Conservation (phyloP, 2,329 filamentous ascomycete species). For the Fusarium cicatricum region DNA sequence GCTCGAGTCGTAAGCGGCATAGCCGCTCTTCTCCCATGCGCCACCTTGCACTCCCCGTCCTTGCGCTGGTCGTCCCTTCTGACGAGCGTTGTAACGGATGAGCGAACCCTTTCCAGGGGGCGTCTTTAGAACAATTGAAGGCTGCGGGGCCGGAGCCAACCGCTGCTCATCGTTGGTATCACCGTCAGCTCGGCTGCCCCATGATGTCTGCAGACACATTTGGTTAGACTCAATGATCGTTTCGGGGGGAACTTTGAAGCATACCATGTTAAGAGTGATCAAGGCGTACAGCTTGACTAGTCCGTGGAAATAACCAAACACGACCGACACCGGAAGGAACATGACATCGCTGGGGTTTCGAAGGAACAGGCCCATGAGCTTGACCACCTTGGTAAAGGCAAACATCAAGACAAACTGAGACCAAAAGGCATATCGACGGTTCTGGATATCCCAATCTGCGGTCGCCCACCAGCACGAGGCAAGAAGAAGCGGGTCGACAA, state of each 20-base stretch:
- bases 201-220: slow-evolving; percentile 74
- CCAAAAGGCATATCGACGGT: slow-evolving; percentile 65
- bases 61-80: slow-evolving; percentile 48
- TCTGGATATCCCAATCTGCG: slow-evolving; percentile 62
- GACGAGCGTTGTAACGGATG: slow-evolving; percentile 56
- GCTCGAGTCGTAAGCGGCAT: slow-evolving; percentile 48
- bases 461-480: slow-evolving; percentile 75
- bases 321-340: slow-evolving; percentile 82
- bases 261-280: slow-evolving; percentile 82
- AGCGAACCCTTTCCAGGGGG: slow-evolving; percentile 55
- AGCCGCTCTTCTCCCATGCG: slow-evolving; percentile 45
- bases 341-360: slow-evolving; percentile 83
- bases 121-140: slow-evolving; percentile 52
- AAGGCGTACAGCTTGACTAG: slow-evolving; percentile 91
- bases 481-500: slow-evolving; percentile 78
- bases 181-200: slow-evolving; percentile 92
- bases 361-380: slow-evolving; percentile 85
- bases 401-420: slow-evolving; percentile 78
- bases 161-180: slow-evolving; percentile 82
- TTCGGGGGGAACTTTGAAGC: slow-evolving; percentile 46
- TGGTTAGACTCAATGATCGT: slow-evolving; percentile 18
- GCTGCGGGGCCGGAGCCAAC: slow-evolving; percentile 61
- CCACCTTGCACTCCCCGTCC: slow-evolving; percentile 31
- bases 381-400: slow-evolving; percentile 86
- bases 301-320: slow-evolving; percentile 94